These are phyloP conservation scores for Pseudopyrenochaeta lycopersici DNA, from an alignment of 2,329 filamentous ascomycete species.

Conservation along the genomic window DNA sequence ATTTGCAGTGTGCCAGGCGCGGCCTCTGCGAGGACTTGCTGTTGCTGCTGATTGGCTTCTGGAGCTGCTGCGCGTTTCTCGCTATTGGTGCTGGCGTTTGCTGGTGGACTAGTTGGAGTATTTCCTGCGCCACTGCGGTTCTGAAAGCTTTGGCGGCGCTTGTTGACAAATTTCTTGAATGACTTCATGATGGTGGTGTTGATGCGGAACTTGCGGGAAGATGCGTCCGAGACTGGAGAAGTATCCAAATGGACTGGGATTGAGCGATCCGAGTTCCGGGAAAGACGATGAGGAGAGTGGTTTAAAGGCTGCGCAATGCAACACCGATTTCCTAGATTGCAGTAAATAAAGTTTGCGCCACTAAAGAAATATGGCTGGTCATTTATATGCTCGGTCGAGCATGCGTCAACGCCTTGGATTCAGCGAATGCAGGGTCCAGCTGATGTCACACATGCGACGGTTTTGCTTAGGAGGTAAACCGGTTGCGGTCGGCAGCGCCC, in stretches of 20 bases:
- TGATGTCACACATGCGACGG: slow-evolving; percentile 44
- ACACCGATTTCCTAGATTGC: background rate
- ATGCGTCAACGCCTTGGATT: slow-evolving; percentile 15
- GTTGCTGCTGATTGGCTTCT: slow-evolving; percentile 21
- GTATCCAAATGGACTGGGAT: background rate
- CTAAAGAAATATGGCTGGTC: slow-evolving; percentile 11
- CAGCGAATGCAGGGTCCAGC: slow-evolving; percentile 32
- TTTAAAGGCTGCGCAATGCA: background rate
- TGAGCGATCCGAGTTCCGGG: background rate
- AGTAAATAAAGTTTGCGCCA: slow-evolving; percentile 9
- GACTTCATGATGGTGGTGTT: slow-evolving; percentile 32
- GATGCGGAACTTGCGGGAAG: slow-evolving; percentile 1
- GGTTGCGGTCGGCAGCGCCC: slow-evolving; percentile 26
- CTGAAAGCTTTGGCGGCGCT: slow-evolving; percentile 29
- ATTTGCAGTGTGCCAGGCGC: slow-evolving; percentile 63
- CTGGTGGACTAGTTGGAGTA: background rate
- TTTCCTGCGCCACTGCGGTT: slow-evolving; percentile 1
- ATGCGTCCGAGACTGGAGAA: no score
- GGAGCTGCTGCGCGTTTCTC: slow-evolving; percentile 18
- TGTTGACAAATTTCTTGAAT: slow-evolving; percentile 37
- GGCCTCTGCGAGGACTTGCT: slow-evolving; percentile 35
- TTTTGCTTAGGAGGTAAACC: slow-evolving; percentile 20
- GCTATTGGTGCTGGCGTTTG: slow-evolving; percentile 5
- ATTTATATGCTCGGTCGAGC: slow-evolving; percentile 26
- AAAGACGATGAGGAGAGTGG: background rate